Base-by-base conservation (phyloP, 768 basidiomycete genomes). In the Boletus huronensis region DNA sequence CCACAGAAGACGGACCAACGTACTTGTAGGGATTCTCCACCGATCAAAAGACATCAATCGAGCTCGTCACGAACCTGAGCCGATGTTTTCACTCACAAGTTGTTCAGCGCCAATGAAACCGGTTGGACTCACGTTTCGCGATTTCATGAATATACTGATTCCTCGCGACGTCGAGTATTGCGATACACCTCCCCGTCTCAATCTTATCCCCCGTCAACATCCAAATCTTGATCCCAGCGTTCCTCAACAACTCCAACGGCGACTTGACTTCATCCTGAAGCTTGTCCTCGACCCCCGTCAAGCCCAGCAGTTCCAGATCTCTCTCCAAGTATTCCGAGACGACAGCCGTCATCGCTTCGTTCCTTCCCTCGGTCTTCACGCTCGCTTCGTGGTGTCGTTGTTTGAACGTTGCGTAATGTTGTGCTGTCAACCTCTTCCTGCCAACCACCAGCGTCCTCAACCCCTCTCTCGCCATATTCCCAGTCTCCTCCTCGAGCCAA, bases 181-280 rank as follows among this genome's bases (percentile, higher is more conserved):
- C 95, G 65, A 99, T 99, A 71, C 94, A 96, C 35, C 95, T 87
- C 5, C 96, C 97, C 3, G 97, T 99, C 77, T 99, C 97, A 47
- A 98, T 93, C 76, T 98, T 99, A 72, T 99, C 97, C 1, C 97
- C 96, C 0, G 97, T 99, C 63, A 98, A 77, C 97, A 98, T 98
- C 97, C 97, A 99, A 55, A 99, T 98, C 79, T 91, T 97, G 72
- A 99, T 85, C 5, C 96, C 96, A 0, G 96, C 97, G 68, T 98
- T 98, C 60, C 95, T 77, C 58, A 99, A 70, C 49, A 98, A 67
- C 72, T 98, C 97, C 54, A 99, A 74, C 2, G 97, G 97, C 42
- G 87, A 83, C 70, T 90, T 94, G 63, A 99, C 96, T 23, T 96
- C 95, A 56, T 98, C 97, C 65, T 99, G 97, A 54, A 99, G 73